A percentile compares a stretch with the other conserved stretches of the same genome.
These are phyloP conservation scores for Podospora comata DNA, from an alignment of 495 filamentous ascomycete genomes.

Conservation along the genomic window DNA sequence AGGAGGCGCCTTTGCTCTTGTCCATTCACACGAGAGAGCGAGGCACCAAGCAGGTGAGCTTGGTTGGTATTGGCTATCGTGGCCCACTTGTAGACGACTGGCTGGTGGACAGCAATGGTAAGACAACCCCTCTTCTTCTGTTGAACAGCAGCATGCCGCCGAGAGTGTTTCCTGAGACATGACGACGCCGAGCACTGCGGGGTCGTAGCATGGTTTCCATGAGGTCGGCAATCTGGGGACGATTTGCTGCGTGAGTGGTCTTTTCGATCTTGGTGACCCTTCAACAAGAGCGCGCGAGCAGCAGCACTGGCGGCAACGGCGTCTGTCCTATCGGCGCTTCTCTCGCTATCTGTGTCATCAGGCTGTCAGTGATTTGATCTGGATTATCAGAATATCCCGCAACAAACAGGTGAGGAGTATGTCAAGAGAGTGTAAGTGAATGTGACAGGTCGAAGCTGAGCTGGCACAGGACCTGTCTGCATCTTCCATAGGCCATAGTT, in stretches of 20 bases:
- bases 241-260: background rate
- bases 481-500: background rate
- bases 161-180: too few species aligned
- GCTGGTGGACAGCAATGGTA: background rate
- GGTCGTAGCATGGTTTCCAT: background rate
- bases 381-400: background rate
- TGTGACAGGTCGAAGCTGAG: constrained; percentile 33
- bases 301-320: background rate
- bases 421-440: background rate
- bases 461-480: constrained; percentile 8
- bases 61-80: background rate
- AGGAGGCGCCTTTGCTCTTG: background rate
- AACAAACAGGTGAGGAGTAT: background rate
- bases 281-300: background rate
- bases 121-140: background rate
- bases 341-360: background rate
- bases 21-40: background rate
- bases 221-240: background rate
- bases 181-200: too few species aligned
- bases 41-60: background rate
- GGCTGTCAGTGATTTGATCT: background rate
- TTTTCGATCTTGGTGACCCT: background rate
- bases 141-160: background rate
- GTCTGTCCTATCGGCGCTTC: background rate
- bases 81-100: background rate